These are phyloP conservation scores for Domatiomyces catenatus DNA, from an alignment of 2,329 filamentous ascomycete species.

Conservation along the genomic window DNA sequence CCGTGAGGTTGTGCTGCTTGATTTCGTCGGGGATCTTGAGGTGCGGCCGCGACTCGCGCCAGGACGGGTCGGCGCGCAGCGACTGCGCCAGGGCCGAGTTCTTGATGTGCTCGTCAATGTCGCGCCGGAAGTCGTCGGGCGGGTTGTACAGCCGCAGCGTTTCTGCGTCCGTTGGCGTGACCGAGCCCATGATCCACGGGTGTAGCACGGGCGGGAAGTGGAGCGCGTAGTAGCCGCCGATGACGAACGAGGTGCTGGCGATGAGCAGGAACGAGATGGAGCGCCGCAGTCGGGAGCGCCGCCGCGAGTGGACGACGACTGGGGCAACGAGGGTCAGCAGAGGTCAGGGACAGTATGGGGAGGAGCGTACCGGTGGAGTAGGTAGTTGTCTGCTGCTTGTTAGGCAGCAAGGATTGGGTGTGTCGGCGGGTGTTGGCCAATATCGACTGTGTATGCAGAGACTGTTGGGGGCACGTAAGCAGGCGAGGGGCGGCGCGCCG, in stretches of 20 bases:
- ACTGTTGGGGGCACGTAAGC: not conserved
- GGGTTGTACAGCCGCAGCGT: constrained; percentile 52
- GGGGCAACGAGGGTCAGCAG: not conserved
- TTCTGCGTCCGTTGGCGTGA: constrained; percentile 50
- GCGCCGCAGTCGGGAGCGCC: constrained; percentile 11
- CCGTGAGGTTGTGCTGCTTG: constrained; percentile 63
- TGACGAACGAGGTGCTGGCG: constrained; percentile 13
- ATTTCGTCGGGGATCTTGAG: constrained; percentile 63
- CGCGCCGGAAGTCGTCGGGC: constrained; percentile 35
- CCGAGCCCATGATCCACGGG: constrained; percentile 21
- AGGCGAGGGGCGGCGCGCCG: not conserved
- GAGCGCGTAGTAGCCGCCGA: constrained; percentile 13
- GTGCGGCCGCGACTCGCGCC: constrained; percentile 67
- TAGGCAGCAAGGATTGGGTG: not conserved
- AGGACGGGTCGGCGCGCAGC: constrained; percentile 51
- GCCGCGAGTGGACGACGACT: constrained; percentile 17
- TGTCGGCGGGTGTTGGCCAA: not conserved
- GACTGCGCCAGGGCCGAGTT: constrained; percentile 57
- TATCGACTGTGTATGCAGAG: not conserved
- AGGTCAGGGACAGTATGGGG: no score
- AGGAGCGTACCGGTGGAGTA: not conserved
- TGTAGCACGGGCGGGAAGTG: constrained; percentile 14
- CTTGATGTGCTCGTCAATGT: constrained; percentile 59
- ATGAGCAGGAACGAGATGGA: constrained; percentile 13
- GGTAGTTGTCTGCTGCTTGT: not conserved